A percentile compares a stretch with the other conserved stretches of the same genome.
Evolutionary conservation across 1,284 basidiomycete species (phyloP).

Genomic region (Ceratobasidium sp.): DNA sequence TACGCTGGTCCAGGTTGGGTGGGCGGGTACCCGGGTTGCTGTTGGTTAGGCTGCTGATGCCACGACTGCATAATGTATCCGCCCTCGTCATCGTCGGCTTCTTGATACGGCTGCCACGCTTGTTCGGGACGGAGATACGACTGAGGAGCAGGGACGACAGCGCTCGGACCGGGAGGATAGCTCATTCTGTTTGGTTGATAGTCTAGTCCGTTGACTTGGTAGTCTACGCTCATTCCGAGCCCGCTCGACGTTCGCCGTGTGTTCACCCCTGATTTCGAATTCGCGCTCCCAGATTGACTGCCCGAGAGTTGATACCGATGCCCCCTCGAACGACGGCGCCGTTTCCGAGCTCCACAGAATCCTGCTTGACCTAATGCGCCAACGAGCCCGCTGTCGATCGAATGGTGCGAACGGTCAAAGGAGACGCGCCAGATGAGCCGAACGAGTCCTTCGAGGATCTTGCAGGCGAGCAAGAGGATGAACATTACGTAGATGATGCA

Average conservation of each 20-base stretch:
- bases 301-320: conserved; percentile 41
- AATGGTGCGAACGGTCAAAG: conserved; percentile 85
- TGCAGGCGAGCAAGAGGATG: conserved; percentile 81
- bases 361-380: conserved; percentile 80
- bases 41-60: conserved; percentile 70
- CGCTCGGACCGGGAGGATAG: conserved; percentile 1
- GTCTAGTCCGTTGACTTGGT: not conserved
- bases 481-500: conserved; percentile 86
- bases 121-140: conserved; percentile 82
- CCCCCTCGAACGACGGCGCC: conserved; percentile 54
- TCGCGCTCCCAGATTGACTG: conserved; percentile 48
- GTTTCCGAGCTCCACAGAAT: conserved; percentile 70
- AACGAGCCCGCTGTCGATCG: conserved; percentile 84
- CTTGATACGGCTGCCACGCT: conserved; percentile 75
- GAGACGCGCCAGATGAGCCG: conserved; percentile 83
- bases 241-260: conserved; percentile 38
- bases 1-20: conserved; percentile 51
- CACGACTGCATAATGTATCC: conserved; percentile 87
- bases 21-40: conserved; percentile 51
- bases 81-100: conserved; percentile 80
- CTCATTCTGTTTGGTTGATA: conserved; percentile 17
- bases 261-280: conserved; percentile 45
- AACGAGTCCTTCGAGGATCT: conserved; percentile 82
- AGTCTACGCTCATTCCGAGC: not conserved
- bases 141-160: conserved; percentile 51